Conservation (phyloP, 768 basidiomycete species). For the Suillus clintonianus region DNA sequence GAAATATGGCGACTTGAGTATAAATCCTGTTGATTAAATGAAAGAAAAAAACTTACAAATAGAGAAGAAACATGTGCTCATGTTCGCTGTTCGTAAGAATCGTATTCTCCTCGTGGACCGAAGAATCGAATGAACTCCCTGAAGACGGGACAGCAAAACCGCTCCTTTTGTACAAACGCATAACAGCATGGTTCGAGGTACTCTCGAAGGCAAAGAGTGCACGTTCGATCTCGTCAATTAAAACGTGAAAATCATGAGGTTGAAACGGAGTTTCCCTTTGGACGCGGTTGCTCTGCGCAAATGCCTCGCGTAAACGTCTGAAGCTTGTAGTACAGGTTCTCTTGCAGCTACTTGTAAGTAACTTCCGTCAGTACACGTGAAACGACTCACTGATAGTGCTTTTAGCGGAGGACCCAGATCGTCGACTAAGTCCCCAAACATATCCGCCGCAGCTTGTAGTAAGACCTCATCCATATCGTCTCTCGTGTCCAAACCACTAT, state of each 20-base stretch:
- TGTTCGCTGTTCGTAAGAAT: conserved; percentile 54
- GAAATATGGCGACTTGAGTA: neutral
- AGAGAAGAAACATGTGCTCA: conserved; percentile 86
- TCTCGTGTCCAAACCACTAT: conserved; percentile 39
- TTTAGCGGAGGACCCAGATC: conserved; percentile 79
- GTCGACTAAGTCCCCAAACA: conserved; percentile 79
- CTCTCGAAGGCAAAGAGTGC: conserved; percentile 76
- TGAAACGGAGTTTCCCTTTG: conserved; percentile 38
- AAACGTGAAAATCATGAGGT: conserved; percentile 62
- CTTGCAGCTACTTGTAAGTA: conserved; percentile 35
- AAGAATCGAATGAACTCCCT: conserved; percentile 16
- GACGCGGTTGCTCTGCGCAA: conserved; percentile 44
- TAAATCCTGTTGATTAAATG: neutral
- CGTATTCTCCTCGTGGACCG: conserved; percentile 30
- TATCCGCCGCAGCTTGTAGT: conserved; percentile 57
- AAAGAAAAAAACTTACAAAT: conserved; percentile 86
- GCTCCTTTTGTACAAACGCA: conserved; percentile 68
- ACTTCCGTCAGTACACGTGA: too few species aligned
- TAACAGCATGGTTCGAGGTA: conserved; percentile 81
- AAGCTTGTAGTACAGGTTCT: conserved; percentile 61
- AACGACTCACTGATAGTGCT: conserved; percentile 70
- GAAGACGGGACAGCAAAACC: conserved; percentile 29
- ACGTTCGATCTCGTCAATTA: conserved; percentile 66
- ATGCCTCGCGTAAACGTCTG: conserved; percentile 64
- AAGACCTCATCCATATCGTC: conserved; percentile 43